A percentile compares a stretch with the other conserved stretches of the same genome.
Evolutionary conservation across 306 rosid species (phyloP).

Genomic region (Quercus variabilis): DNA sequence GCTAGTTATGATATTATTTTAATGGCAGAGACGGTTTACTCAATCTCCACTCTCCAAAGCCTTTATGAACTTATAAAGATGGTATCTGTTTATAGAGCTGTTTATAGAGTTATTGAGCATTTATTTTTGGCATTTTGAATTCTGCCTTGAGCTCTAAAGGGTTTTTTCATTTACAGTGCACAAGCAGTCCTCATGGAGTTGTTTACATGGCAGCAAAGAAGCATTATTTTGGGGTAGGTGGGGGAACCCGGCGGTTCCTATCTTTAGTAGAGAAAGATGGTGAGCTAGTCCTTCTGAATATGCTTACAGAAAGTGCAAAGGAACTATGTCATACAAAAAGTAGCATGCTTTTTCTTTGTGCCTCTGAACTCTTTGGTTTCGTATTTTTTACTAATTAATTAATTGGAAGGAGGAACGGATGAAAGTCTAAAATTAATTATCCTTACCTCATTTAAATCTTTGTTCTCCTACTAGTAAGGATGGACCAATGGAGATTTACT

Average conservation of each 20-base stretch:
- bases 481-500: too few relatives aligned
- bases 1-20: constrained; percentile 77
- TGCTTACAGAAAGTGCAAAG: not conserved
- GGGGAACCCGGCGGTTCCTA: constrained; percentile 72
- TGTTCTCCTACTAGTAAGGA: too few relatives aligned
- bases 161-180: constrained; percentile 42
- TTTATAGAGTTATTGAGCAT: not conserved
- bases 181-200: constrained; percentile 50
- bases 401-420: too few relatives aligned
- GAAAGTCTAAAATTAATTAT: too few relatives aligned
- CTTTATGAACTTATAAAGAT: constrained; percentile 80
- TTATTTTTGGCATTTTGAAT: constrained; percentile 7
- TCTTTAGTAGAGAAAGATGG: constrained; percentile 82
- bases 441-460: too few relatives aligned
- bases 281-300: constrained; percentile 32
- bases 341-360: not conserved
- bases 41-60: constrained; percentile 55
- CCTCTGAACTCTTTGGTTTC: too few relatives aligned
- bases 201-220: constrained; percentile 91
- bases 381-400: too few relatives aligned
- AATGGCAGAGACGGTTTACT: constrained; percentile 97
- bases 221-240: constrained; percentile 97
- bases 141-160: constrained; percentile 11
- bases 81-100: constrained; percentile 38
- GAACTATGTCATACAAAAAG: not conserved